phyloP scores from a whole-genome alignment of 352 stramenopile genomes.

The Globisporangium cederbergense region DNA sequence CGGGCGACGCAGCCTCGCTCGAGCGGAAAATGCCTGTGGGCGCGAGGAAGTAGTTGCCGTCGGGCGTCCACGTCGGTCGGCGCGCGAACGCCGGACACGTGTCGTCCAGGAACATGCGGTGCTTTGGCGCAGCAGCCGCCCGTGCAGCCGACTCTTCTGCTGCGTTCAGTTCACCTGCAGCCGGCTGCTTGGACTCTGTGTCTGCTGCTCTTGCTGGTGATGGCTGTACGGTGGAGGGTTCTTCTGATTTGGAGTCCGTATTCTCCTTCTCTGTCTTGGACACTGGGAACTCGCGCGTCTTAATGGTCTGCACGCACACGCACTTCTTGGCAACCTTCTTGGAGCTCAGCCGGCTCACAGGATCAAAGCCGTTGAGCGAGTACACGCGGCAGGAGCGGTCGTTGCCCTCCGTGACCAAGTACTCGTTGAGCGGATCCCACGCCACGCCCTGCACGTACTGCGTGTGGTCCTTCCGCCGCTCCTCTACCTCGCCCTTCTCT shows the following conservation, averaged over 20 bases:
- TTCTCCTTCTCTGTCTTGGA: conserved; percentile 2
- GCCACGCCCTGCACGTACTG: conserved; percentile 96
- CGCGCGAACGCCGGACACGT: conserved; percentile 94
- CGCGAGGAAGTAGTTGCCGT: conserved; percentile 90
- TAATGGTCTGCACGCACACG: conserved; percentile 71
- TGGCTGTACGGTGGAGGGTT: neutral
- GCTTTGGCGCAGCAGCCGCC: conserved; percentile 33
- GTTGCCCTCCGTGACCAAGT: conserved; percentile 92
- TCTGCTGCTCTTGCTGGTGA: conserved; percentile 7
- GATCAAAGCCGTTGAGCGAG: conserved; percentile 65
- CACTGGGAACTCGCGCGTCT: conserved; percentile 61
- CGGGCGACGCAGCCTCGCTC: conserved; percentile 29
- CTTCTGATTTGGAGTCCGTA: conserved; percentile 7
- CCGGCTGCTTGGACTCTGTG: conserved; percentile 8
- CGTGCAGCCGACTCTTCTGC: conserved; percentile 6
- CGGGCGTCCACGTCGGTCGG: conserved; percentile 89
- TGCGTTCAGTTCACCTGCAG: neutral
- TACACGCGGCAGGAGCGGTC: conserved; percentile 95
- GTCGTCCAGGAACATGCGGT: conserved; percentile 93
- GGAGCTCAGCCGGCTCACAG: conserved; percentile 32
- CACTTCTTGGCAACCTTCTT: conserved; percentile 79
- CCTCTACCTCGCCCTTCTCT: conserved; percentile 69
- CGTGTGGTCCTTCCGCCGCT: conserved; percentile 90
- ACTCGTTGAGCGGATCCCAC: conserved; percentile 94
- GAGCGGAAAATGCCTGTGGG: conserved; percentile 77